Evolutionary conservation across 2,329 filamentous ascomycete genomes (phyloP).

Genomic region (Penicillium sp.): DNA sequence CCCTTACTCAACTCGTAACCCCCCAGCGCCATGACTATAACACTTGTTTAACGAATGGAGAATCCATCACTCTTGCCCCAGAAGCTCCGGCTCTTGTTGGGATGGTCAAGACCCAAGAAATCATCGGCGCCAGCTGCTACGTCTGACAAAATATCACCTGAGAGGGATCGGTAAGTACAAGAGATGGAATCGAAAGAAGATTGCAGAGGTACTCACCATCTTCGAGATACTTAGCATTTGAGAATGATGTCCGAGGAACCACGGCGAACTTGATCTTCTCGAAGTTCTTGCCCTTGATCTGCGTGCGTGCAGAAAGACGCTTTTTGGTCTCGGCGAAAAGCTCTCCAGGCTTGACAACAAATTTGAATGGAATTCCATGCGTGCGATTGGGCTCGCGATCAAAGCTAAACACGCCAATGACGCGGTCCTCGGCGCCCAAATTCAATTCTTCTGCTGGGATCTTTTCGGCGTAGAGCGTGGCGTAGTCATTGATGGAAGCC

Average conservation of each 20-base stretch:
- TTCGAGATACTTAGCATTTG: slow-evolving; percentile 76
- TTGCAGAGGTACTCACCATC: slow-evolving; percentile 65
- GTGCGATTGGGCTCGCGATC: slow-evolving; percentile 81
- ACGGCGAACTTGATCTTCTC: slow-evolving; percentile 98
- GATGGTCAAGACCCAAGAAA: slow-evolving; percentile 67
- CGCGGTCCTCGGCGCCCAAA: slow-evolving; percentile 63
- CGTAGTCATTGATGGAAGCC: slow-evolving; percentile 82
- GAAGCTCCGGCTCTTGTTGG: slow-evolving; percentile 60
- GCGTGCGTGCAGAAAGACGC: slow-evolving; percentile 86
- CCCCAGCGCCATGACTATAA: slow-evolving; percentile 20
- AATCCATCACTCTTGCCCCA: slow-evolving; percentile 63
- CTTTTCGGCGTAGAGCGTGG: slow-evolving; percentile 75
- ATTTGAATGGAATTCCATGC: slow-evolving; percentile 89
- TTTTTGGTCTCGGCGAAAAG: slow-evolving; percentile 89
- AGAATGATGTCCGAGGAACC: slow-evolving; percentile 67
- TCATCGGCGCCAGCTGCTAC: slow-evolving; percentile 75
- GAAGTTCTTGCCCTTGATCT: slow-evolving; percentile 95
- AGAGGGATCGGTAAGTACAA: slow-evolving; percentile 6
- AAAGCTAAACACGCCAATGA: slow-evolving; percentile 85
- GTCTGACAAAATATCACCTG: slow-evolving; percentile 50
- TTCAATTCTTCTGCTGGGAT: slow-evolving; percentile 68
- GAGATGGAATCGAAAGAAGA: not conserved
- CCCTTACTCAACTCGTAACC: slow-evolving; percentile 20
- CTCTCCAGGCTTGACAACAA: slow-evolving; percentile 80
- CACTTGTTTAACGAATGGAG: slow-evolving; percentile 56